A percentile compares a stretch with the other conserved stretches of the same genome.
These are phyloP conservation scores for Halteria grandinella DNA, from an alignment of 73 alveolate species.

Conservation along the genomic window DNA sequence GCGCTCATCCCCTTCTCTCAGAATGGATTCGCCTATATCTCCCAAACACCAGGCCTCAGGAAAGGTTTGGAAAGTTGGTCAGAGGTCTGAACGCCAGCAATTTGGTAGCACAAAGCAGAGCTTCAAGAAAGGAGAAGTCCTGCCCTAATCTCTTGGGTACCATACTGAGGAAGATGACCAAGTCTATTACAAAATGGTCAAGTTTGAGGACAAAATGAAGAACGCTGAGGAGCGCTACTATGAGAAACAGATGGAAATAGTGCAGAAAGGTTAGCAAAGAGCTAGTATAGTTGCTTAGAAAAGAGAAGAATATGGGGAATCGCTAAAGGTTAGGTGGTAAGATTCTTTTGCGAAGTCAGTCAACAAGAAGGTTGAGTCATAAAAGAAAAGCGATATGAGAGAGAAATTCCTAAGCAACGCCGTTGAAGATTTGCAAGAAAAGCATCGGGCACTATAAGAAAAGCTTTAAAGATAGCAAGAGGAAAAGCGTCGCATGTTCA, in stretches of 20 bases:
- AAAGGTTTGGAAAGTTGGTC: background rate
- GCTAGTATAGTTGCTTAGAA: background rate
- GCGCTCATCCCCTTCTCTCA: background rate
- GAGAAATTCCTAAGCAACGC: background rate
- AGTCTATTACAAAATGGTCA: background rate
- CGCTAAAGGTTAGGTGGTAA: background rate
- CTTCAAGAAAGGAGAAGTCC: background rate
- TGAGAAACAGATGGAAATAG: background rate
- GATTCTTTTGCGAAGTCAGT: background rate
- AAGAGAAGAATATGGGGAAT: background rate
- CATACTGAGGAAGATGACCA: background rate
- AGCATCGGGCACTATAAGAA: background rate
- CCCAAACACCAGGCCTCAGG: background rate
- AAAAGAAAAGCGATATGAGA: background rate
- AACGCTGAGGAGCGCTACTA: slow-evolving; percentile 28
- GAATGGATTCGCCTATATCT: background rate
- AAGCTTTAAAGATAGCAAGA: background rate
- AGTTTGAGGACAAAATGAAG: background rate
- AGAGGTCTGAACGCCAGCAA: background rate
- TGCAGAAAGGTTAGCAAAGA: background rate
- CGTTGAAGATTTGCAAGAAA: background rate
- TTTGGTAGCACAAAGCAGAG: background rate
- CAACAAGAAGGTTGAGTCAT: background rate
- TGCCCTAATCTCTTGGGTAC: background rate
- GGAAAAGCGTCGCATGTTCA: no score